Percentiles rank a stretch among this genome's conserved stretches.
Evolutionary conservation across 176 grass and related monocot genomes (phyloP).

Genomic region (Ensete ventricosum): DNA sequence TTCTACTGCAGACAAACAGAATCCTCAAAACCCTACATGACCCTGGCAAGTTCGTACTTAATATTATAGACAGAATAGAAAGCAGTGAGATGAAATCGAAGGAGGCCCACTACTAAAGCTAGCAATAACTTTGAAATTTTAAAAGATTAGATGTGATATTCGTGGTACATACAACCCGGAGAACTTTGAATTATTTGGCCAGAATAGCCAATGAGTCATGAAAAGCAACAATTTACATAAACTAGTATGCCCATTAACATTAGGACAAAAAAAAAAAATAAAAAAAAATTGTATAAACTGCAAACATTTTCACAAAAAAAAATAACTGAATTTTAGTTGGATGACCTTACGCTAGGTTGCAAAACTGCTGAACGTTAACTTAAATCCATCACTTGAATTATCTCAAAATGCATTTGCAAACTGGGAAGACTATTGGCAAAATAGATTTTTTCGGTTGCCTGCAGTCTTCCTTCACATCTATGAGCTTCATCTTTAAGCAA

Average conservation of each 20-base stretch:
- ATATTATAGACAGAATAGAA: too few species aligned
- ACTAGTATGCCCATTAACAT: background rate
- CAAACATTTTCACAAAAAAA: background rate
- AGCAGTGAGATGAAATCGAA: too few species aligned
- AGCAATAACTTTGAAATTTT: too few species aligned
- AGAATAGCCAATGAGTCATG: background rate
- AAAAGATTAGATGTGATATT: too few species aligned
- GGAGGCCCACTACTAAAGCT: too few species aligned
- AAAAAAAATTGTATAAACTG: background rate
- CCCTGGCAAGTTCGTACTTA: too few species aligned
- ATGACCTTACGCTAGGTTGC: background rate
- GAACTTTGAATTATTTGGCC: background rate
- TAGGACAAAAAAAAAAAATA: background rate
- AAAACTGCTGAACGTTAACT: slow-evolving; percentile 11
- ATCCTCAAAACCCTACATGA: too few species aligned
- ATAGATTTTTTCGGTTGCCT: slow-evolving; percentile 35
- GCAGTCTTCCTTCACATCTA: slow-evolving; percentile 26
- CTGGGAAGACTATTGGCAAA: slow-evolving; percentile 29
- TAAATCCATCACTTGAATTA: slow-evolving; percentile 47
- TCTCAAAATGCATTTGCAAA: slow-evolving; percentile 69
- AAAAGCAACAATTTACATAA: background rate
- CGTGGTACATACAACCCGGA: background rate
- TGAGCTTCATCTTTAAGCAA: slow-evolving; percentile 35
- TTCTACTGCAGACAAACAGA: too few species aligned
- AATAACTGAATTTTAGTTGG: background rate